Evolutionary conservation across 305 asterid species (phyloP).

Genomic region (Fraxinus albicans): DNA sequence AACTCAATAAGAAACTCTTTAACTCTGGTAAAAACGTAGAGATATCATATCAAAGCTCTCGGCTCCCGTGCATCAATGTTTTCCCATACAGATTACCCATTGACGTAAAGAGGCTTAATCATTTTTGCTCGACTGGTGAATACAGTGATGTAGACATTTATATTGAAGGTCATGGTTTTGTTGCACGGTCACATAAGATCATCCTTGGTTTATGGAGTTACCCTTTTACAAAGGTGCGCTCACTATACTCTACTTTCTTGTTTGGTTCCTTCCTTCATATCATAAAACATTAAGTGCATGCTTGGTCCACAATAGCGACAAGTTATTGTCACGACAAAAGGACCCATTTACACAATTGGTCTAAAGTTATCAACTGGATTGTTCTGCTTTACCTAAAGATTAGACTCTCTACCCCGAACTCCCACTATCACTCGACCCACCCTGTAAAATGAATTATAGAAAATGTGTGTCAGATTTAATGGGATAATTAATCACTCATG

Average conservation of each 20-base stretch:
- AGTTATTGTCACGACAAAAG: background rate
- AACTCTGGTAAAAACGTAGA: conserved; percentile 74
- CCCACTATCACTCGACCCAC: background rate
- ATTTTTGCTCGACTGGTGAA: conserved; percentile 51
- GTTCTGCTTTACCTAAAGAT: background rate
- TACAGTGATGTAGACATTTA: conserved; percentile 76
- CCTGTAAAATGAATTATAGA: background rate
- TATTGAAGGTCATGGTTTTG: conserved; percentile 65
- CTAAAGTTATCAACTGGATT: background rate
- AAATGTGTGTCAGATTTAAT: background rate
- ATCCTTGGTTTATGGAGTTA: conserved; percentile 90
- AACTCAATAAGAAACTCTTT: conserved; percentile 60
- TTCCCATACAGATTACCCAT: conserved; percentile 70
- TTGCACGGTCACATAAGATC: conserved; percentile 65
- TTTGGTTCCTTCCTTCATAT: background rate
- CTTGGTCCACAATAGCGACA: background rate
- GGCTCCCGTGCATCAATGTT: conserved; percentile 41
- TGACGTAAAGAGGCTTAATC: conserved; percentile 54
- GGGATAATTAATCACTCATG: background rate
- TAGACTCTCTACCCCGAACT: background rate
- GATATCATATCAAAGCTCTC: conserved; percentile 64
- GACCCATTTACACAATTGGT: background rate
- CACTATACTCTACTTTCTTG: background rate
- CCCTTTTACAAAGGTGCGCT: conserved; percentile 80
- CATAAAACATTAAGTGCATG: background rate